Evolutionary conservation across 306 rosid genomes (phyloP), one percentile per base, ranked within the genome.

Genomic region (Vachellia pachyceras): DNA sequence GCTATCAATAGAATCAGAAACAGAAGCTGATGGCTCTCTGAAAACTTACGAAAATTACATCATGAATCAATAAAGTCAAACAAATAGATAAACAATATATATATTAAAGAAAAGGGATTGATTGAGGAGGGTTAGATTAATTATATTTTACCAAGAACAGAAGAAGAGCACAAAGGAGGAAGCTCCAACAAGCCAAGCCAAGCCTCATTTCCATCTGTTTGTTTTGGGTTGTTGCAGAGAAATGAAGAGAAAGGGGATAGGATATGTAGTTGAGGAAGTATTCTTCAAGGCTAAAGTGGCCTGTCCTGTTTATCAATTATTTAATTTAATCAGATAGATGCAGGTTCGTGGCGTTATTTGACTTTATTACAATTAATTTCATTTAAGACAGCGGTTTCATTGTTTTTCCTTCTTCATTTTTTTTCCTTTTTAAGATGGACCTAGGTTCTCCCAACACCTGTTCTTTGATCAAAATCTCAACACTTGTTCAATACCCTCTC

Each of bases 131-230:
- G n/a, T 18, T 55, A 55, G 61, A 55, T 55, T 55, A 55, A 55
- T n/a, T 55, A n/a, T 54, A n/a, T n/a, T 18, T 75, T 89, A 91
- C 92, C 87, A 78, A 4, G 47, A 73, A 29, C 77, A 83, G 15
- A 20, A 87, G 55, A 1, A 88, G 58, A 44, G 84, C 79, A 55
- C 36, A 58, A 14, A 85, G 76, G 82, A 88, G 46, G 81, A 88
- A 81, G 81, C 69, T 76, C 79, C 84, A 77, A 10, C 85, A 82
- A 61, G 80, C 78, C 35, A 57, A 8, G 69, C 75, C 73, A 72
- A 77, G 75, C 52, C 57, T 39, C 89, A 79, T 89, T 63, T 82
- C 49, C 46, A 68, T 80, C 54, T 66, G 69, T 69, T 90, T 77
- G 55, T 65, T 22, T 41, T 36, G n/a, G 70, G 18, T 47, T 58